phyloP scores from a whole-genome alignment of 2,329 filamentous ascomycete genomes.

The Aspergillus versicolor region DNA sequence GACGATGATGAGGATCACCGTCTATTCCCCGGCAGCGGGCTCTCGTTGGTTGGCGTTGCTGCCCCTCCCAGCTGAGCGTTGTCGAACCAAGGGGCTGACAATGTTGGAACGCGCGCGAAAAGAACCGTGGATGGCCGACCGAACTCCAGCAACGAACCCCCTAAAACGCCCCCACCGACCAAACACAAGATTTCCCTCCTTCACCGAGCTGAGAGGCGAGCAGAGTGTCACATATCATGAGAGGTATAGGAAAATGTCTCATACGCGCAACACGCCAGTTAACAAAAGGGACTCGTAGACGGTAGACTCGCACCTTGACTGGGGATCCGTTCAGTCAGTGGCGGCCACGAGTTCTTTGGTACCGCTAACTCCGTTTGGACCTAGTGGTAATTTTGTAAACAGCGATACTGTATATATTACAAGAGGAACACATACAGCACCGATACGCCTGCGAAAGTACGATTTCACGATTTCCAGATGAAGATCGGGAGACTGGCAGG shows the following conservation, averaged over 20 bases:
- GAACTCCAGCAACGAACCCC: conserved; percentile 15
- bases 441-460: too few relatives aligned
- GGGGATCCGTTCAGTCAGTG: conserved; percentile 22
- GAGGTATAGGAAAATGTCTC: neutral
- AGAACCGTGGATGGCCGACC: conserved; percentile 13
- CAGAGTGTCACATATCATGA: neutral
- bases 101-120: conserved; percentile 11
- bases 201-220: conserved; percentile 8
- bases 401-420: neutral
- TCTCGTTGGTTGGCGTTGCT: conserved; percentile 15
- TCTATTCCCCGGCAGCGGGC: conserved; percentile 15
- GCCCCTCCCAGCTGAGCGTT: conserved; percentile 5
- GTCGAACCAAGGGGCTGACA: conserved; percentile 20
- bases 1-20: conserved; percentile 24
- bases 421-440: too few relatives aligned
- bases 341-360: conserved; percentile 24
- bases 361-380: conserved; percentile 10
- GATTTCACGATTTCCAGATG: too few relatives aligned
- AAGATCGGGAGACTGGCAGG: too few relatives aligned
- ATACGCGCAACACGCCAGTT: too few relatives aligned
- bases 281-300: too few relatives aligned
- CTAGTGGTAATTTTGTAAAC: too few relatives aligned
- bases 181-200: conserved; percentile 8
- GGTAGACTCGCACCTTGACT: neutral
- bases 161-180: conserved; percentile 13